Evolutionary conservation across 345 rosid genomes (phyloP), one percentile per base, ranked within the genome.

Genomic region (Heritiera littoralis): DNA sequence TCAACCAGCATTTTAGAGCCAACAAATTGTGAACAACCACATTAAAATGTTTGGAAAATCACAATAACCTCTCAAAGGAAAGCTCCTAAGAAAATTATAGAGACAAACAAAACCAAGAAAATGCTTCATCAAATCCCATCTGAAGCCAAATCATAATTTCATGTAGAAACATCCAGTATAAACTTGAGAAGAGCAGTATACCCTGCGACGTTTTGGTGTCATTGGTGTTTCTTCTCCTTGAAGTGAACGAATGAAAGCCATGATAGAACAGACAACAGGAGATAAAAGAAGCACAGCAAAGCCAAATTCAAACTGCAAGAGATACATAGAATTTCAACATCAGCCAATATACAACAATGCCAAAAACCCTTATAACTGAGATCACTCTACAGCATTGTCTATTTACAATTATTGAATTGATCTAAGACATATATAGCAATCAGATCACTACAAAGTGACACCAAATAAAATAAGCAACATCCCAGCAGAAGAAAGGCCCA

Each of bases 211-310:
- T 86, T 88, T 94, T 72, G 98, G 89, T 80, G 98, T 87, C 92
- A 92, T 88, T 68, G 94, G 87, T 87, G 89, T 88, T 68, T 90
- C 98, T 79, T 97, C 98, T 63, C 91, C 43, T 40, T 40, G 91
- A 87, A 94, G 96, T 52, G 99, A 97, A 77, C 92, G 93, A 76
- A 97, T 92, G 86, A 97, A 97, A 67, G 98, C 98, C 98, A 94
- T 90, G 78, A 97, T 89, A 76, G 99, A 97, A 87, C 99, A 94
- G 67, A 92, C 91, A 86, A 97, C 99, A 65, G 92, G 98, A 76
- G 99, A 94, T 84, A 97, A 86, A 59, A 97, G 90, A 87, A 97
- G 86, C 80, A 94, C 98, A 14, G 98, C 94, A 82, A 97, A 86
- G 76, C 99, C 99, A 82, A 97, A 92, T 83, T 94, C 98, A 72